phyloP scores from a whole-genome alignment of 192 early-diverging fungal species.

The Podila minutissima region DNA sequence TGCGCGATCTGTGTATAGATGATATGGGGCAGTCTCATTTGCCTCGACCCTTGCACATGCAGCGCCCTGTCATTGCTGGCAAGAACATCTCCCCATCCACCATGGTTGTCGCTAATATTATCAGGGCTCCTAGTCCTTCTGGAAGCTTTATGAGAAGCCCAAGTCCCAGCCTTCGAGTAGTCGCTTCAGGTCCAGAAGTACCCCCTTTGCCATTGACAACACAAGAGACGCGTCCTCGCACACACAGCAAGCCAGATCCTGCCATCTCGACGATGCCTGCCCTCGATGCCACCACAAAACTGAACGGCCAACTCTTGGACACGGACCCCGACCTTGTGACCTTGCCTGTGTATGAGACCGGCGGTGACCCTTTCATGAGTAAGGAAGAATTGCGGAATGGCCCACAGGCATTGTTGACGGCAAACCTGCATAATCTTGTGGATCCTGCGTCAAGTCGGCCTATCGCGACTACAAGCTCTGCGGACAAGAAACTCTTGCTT shows the following conservation, averaged over 20 bases:
- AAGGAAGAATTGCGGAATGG: conserved; percentile 4
- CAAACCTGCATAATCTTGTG: background rate
- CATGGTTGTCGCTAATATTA: conserved; percentile 3
- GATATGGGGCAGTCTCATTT: conserved; percentile 1
- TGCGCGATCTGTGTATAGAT: too few relatives aligned
- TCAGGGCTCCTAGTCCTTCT: background rate
- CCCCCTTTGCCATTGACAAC: background rate
- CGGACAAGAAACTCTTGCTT: background rate
- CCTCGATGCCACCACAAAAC: too few relatives aligned
- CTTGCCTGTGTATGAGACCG: too few relatives aligned
- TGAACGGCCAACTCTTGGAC: too few relatives aligned
- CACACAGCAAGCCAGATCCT: too few relatives aligned
- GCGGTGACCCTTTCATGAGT: background rate
- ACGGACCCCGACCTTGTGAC: too few relatives aligned
- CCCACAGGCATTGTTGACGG: background rate
- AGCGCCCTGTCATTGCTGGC: conserved; percentile 12
- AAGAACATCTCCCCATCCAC: conserved; percentile 1
- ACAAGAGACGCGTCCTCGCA: background rate
- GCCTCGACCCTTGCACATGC: conserved; percentile 13
- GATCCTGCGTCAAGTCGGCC: background rate
- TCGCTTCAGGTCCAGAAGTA: background rate
- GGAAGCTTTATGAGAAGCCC: background rate
- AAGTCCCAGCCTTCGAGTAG: background rate
- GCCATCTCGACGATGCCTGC: too few relatives aligned
- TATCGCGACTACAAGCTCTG: background rate